Base-by-base conservation (phyloP, 805 yeast genomes). In the Kodamaea hsintzibuensis region DNA sequence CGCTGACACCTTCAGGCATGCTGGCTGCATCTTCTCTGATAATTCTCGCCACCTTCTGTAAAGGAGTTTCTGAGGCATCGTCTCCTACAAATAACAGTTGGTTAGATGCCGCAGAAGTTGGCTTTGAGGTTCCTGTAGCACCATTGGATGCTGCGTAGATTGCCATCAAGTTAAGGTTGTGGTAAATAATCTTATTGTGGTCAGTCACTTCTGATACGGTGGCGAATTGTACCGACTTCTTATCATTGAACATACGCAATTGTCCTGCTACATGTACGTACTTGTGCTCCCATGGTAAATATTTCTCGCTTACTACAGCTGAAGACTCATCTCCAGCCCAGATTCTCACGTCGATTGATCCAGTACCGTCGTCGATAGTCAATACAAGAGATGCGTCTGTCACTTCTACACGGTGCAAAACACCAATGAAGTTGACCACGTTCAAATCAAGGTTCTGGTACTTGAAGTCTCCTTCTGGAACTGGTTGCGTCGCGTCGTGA, bases 1-100 rank as follows among this genome's bases (percentile, higher is more conserved):
- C 73, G 18, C 89, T 91, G n/a, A 88, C 91, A 60, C 93, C 93
- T 65, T 88, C 91, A 46, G 78, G 81, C 88, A 84, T 86, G 49
- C 78, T 72, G 56, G 77, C 73, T 52, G 86, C 69, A 64, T 80
- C 73, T 55, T 80, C 77, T 61, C 76, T 69, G 55, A 84, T 73
- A 49, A 82, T 77, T 17, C 77, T 74, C 55, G 76, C 69, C 51
- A 85, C 76, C 60, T 67, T 73, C 48, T 82, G 85, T n/a, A 73
- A 40, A 62, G 65, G 25, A 53, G 71, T 45, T 57, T 40, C 54
- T 10, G 58, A 58, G 35, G 55, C 65, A 18, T 61, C 69, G 44
- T 40, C 25, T 25, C 50, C 53, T 5, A 72, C 77, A 60, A 71
- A 76, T 53, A 73, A 57, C 45, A 38, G 44, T 7, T 40, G 22